A percentile compares a stretch with the other conserved stretches of the same genome.
Conservation (phyloP, 495 filamentous ascomycete genomes). For the Tuber aestivum region DNA sequence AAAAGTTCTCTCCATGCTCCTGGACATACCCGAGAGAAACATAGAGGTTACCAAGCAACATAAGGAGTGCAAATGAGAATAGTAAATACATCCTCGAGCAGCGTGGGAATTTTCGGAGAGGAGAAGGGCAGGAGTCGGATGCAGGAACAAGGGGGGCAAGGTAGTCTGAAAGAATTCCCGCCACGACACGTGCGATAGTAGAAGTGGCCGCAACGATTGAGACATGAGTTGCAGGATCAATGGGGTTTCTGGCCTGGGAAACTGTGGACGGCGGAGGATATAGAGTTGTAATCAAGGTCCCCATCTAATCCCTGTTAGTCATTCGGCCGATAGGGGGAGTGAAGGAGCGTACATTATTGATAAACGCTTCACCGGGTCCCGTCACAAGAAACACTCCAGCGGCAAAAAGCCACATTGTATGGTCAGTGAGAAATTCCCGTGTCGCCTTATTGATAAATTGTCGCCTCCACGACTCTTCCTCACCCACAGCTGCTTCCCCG, state of each 20-base stretch:
- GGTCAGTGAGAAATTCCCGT: conserved; percentile 70
- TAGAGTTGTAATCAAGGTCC: conserved; percentile 84
- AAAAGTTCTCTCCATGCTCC: conserved; percentile 64
- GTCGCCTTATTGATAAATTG: conserved; percentile 82
- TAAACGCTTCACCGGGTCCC: conserved; percentile 91
- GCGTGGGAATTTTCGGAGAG: conserved; percentile 47
- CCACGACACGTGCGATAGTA: conserved; percentile 78
- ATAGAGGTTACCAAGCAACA: conserved; percentile 70
- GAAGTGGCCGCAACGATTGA: conserved; percentile 85
- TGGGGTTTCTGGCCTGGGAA: conserved; percentile 43
- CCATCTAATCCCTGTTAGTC: conserved; percentile 52
- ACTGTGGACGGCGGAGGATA: conserved; percentile 55
- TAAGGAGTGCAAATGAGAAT: conserved; percentile 63
- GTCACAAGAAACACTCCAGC: conserved; percentile 91
- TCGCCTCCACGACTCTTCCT: conserved; percentile 49
- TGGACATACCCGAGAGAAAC: conserved; percentile 70
- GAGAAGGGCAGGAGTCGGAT: conserved; percentile 32
- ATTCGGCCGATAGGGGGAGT: conserved; percentile 2
- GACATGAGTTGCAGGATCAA: conserved; percentile 80
- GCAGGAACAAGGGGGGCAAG: conserved; percentile 62
- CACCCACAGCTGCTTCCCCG: conserved; percentile 22
- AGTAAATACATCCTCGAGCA: conserved; percentile 77
- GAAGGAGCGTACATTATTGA: conserved; percentile 64
- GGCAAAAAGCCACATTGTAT: conserved; percentile 93
- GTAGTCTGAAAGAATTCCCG: conserved; percentile 80